Conservation (phyloP, 1,284 basidiomycete genomes). For the Butyriboletus appendiculatus region DNA sequence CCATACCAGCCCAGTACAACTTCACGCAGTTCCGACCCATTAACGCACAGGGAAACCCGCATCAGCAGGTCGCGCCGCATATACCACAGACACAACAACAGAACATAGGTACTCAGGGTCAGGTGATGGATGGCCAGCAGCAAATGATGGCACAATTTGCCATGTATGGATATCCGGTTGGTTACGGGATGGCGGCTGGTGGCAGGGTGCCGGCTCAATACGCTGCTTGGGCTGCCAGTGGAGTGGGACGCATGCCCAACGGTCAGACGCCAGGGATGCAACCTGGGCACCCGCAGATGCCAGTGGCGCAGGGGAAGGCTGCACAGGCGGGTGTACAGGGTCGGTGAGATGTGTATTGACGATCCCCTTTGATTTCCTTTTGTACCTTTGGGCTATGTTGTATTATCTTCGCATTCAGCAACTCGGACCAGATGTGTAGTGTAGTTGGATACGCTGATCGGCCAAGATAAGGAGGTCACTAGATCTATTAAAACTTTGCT, state of each 20-base stretch:
- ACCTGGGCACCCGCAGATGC: conserved; percentile 36
- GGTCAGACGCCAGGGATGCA: conserved; percentile 33
- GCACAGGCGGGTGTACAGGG: conserved; percentile 41
- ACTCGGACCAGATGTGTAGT: not conserved
- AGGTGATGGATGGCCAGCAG: conserved; percentile 30
- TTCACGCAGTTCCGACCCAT: conserved; percentile 24
- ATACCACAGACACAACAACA: conserved; percentile 26
- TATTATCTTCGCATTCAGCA: conserved; percentile 4
- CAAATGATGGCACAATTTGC: conserved; percentile 35
- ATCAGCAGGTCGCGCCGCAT: conserved; percentile 25
- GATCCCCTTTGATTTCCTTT: not conserved
- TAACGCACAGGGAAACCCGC: conserved; percentile 26
- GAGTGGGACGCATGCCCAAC: conserved; percentile 32
- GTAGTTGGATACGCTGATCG: conserved; percentile 18
- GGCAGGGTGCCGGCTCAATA: conserved; percentile 26
- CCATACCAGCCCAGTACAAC: conserved; percentile 26
- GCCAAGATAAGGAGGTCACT: conserved; percentile 20
- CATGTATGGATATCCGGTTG: conserved; percentile 33
- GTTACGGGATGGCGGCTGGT: conserved; percentile 33
- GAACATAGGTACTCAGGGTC: conserved; percentile 22
- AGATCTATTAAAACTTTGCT: conserved; percentile 3
- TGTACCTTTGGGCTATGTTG: conserved; percentile 15
- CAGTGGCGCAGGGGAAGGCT: conserved; percentile 36
- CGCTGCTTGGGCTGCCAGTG: conserved; percentile 29
- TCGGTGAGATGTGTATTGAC: conserved; percentile 25